Base-by-base conservation (phyloP, 305 asterid species). In the Fraxinus floribunda region DNA sequence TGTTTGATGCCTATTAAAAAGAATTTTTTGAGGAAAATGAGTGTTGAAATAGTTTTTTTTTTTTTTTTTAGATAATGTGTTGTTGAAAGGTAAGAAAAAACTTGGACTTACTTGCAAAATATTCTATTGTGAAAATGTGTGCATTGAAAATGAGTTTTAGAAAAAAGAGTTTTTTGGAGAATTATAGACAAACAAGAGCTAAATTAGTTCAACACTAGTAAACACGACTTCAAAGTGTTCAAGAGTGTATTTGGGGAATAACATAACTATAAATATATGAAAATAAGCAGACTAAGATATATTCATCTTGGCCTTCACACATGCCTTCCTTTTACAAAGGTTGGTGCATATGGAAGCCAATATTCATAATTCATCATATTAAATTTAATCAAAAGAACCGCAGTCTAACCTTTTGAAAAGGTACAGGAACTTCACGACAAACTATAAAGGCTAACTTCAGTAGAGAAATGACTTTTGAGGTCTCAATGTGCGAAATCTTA, bases 391-490 rank as follows among this genome's bases (percentile, higher is more conserved):
- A 3, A 3, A 32, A 5, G 44, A 46, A 13, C 15, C 60, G 62
- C 10, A 32, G 35, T 32, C 81, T 86, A 80, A 93, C 99, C 96
- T 94, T 95, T 76, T 92, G 97, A 85, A 88, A 88, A 85, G 91
- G 94, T 75, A 90, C 74, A 39, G 98, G 99, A 64, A 94, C 91
- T 80, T 95, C 98, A 88, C 86, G 91, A 78, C 91, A 89, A 66
- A 93, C 94, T 76, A 85, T 71, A 79, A 94, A 95, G 83, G 97
- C 90, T 78, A 83, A 85, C 92, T 88, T 95, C 35, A 95, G 83
- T 91, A 92, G 85, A 83, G 90, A 88, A 32, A 32, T 75, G 15
- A 90, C 86, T 32, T 32, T 86, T 75, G 86, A 83, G 78, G 85
- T 82, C 83, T 89, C 95, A 85, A 92, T 82, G 82, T 84, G 29